A percentile compares a stretch with the other conserved stretches of the same genome.
These are phyloP conservation scores for Gastrolobium bilobum DNA, from an alignment of 306 rosid genomes.

Conservation along the genomic window DNA sequence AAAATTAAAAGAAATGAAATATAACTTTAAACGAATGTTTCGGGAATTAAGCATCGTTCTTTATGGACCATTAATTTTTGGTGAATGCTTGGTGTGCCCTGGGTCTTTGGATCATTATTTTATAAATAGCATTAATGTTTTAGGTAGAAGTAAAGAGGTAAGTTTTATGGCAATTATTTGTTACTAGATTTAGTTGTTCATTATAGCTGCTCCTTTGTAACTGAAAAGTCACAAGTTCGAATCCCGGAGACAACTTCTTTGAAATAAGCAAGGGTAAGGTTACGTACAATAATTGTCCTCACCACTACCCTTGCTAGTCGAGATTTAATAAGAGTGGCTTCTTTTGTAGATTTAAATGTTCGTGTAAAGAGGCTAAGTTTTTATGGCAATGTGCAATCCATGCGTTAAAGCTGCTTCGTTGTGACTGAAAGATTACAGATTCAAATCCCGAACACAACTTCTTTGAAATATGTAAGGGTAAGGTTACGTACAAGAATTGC, in stretches of 20 bases:
- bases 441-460: too few species aligned
- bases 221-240: too few species aligned
- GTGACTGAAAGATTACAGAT: too few species aligned
- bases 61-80: background rate
- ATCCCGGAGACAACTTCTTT: too few species aligned
- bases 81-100: background rate
- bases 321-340: too few species aligned
- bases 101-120: background rate
- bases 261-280: too few species aligned
- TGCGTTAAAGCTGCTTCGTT: background rate
- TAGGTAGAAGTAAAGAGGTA: background rate
- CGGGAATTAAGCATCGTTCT: background rate
- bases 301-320: too few species aligned
- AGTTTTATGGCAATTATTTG: background rate
- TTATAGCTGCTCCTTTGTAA: too few species aligned
- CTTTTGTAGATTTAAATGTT: background rate
- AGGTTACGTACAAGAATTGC: too few species aligned
- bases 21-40: conserved; percentile 10
- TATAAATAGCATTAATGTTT: background rate
- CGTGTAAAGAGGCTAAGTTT: background rate
- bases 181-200: background rate
- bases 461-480: too few species aligned
- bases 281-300: too few species aligned
- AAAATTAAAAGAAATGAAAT: background rate
- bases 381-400: conserved; percentile 1